Evolutionary conservation across 2,329 filamentous ascomycete species (phyloP).

Genomic region (Aureobasidium lini): DNA sequence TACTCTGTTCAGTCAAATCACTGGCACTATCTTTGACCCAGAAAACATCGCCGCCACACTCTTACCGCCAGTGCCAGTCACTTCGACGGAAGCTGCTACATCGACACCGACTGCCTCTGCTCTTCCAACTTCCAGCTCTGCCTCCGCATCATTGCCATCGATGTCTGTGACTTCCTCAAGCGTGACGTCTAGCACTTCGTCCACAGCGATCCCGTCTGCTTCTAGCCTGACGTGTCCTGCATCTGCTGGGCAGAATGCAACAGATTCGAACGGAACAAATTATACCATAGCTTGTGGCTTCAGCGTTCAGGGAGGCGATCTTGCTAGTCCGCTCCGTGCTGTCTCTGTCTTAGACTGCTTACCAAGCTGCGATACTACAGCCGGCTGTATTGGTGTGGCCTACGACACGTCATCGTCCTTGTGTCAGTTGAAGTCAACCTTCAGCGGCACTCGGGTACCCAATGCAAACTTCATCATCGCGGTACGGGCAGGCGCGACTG

Average conservation of each 20-base stretch:
- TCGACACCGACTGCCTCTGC: neutral
- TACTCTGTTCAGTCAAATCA: constrained; percentile 24
- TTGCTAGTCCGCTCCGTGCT: constrained; percentile 15
- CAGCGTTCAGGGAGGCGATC: constrained; percentile 17
- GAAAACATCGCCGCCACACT: constrained; percentile 16
- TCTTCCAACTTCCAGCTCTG: neutral
- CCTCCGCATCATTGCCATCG: neutral
- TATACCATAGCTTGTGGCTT: constrained; percentile 20
- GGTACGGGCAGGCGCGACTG: neutral
- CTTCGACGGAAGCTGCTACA: neutral
- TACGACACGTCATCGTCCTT: constrained; percentile 14
- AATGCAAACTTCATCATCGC: neutral
- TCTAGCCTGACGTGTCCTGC: constrained; percentile 18
- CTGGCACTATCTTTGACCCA: constrained; percentile 21
- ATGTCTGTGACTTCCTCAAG: neutral
- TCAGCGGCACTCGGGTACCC: constrained; percentile 14
- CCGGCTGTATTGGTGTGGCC: constrained; percentile 19
- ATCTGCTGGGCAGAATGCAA: constrained; percentile 17
- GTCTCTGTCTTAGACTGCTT: constrained; percentile 18
- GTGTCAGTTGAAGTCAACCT: constrained; percentile 21
- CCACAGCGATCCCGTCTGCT: neutral
- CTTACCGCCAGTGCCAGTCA: neutral
- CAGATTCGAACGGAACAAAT: constrained; percentile 15
- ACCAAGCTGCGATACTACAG: constrained; percentile 17
- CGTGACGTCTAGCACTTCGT: neutral